Conservation (phyloP, 2,329 filamentous ascomycete species). For the Aschersonia sp. region DNA sequence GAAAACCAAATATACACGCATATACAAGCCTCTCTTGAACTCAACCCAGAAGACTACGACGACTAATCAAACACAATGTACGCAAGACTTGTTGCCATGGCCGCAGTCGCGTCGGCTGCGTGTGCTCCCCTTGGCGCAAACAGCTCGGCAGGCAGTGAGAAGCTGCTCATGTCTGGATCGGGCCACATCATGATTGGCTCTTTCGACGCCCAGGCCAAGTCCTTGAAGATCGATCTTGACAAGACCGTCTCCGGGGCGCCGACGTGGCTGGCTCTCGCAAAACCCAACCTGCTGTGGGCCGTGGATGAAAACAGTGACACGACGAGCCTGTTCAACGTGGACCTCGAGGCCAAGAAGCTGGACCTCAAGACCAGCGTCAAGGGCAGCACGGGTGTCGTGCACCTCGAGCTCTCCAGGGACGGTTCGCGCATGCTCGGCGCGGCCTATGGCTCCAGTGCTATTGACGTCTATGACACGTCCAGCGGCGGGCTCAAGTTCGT, state of each 20-base stretch:
- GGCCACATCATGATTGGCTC: slow-evolving; percentile 24
- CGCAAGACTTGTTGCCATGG: neutral
- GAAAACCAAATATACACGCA: too few relatives aligned
- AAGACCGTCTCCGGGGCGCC: slow-evolving; percentile 20
- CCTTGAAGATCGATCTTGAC: slow-evolving; percentile 22
- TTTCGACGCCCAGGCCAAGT: slow-evolving; percentile 19
- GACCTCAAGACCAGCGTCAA: slow-evolving; percentile 10
- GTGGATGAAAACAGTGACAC: slow-evolving; percentile 29
- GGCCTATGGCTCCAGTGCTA: slow-evolving; percentile 22
- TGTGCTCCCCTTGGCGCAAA: too few relatives aligned
- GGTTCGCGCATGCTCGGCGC: slow-evolving; percentile 29
- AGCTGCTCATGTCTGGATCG: neutral
- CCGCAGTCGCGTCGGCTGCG: neutral
- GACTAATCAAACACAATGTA: too few relatives aligned
- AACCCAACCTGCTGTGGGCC: slow-evolving; percentile 26
- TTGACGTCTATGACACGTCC: slow-evolving; percentile 31
- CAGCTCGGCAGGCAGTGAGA: neutral
- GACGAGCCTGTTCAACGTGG: slow-evolving; percentile 24
- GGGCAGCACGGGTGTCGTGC: slow-evolving; percentile 29
- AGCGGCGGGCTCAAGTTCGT: slow-evolving; percentile 20
- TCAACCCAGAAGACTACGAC: too few relatives aligned
- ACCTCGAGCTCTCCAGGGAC: slow-evolving; percentile 29
- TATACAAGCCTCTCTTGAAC: too few relatives aligned
- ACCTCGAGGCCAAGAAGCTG: slow-evolving; percentile 16
- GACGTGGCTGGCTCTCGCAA: slow-evolving; percentile 30